A percentile compares a stretch with the other conserved stretches of the same genome.
phyloP scores from a whole-genome alignment of 352 stramenopile species.

The Phytophthora megakarya region DNA sequence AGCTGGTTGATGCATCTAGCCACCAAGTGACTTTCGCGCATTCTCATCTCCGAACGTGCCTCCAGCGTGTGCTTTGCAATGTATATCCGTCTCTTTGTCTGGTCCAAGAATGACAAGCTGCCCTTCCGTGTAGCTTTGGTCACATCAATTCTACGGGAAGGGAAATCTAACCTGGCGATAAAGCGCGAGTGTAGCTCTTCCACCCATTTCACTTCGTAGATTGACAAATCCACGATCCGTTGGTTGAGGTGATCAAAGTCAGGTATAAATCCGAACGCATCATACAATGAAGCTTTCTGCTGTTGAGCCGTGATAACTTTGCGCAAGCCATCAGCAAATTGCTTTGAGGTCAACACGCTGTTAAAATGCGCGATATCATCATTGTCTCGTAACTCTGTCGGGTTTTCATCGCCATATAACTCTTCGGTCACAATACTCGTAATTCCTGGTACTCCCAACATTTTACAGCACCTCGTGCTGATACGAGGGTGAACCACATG shows the following conservation, averaged over 20 bases:
- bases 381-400: conserved; percentile 24
- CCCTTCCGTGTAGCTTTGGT: conserved; percentile 53
- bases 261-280: conserved; percentile 46
- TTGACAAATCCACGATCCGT: conserved; percentile 52
- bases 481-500: conserved; percentile 74
- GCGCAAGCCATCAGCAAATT: conserved; percentile 64
- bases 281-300: conserved; percentile 46
- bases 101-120: conserved; percentile 73
- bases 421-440: conserved; percentile 70
- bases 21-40: conserved; percentile 65
- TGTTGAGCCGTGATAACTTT: conserved; percentile 76
- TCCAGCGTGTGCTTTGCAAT: conserved; percentile 51
- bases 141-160: conserved; percentile 56
- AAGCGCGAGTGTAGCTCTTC: conserved; percentile 62
- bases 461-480: conserved; percentile 53
- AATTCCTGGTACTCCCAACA: conserved; percentile 62
- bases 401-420: conserved; percentile 32
- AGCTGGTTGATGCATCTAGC: conserved; percentile 73
- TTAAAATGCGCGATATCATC: conserved; percentile 61
- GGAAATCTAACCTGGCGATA: conserved; percentile 60
- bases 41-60: conserved; percentile 26
- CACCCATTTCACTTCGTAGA: conserved; percentile 58
- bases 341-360: conserved; percentile 47
- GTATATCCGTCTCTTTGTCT: conserved; percentile 47
- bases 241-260: conserved; percentile 75